phyloP scores from a whole-genome alignment of 2,329 filamentous ascomycete genomes.

The Colletotrichum sp. region DNA sequence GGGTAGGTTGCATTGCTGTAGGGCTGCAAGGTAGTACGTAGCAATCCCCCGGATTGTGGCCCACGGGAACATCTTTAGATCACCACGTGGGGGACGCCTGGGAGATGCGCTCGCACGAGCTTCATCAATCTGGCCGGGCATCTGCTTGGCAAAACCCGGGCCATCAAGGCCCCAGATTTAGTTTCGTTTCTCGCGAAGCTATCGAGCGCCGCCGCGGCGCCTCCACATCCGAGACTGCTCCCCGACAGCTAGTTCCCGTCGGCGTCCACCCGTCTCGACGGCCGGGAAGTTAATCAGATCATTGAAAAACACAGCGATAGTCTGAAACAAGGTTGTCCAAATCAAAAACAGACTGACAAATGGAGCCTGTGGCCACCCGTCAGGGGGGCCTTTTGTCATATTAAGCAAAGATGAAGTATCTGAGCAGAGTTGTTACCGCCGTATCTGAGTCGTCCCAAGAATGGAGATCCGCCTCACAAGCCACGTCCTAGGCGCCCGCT shows the following conservation, averaged over 20 bases:
- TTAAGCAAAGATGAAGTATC: not conserved
- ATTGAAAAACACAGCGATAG: not conserved
- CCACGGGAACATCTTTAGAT: not conserved
- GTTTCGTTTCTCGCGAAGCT: not conserved
- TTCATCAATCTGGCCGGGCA: not conserved
- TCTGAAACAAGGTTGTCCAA: not conserved
- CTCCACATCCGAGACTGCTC: not conserved
- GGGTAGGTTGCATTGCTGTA: not conserved
- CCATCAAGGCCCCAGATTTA: not conserved
- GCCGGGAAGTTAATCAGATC: not conserved
- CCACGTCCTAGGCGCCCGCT: not conserved
- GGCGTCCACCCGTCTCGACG: not conserved
- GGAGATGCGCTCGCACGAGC: not conserved
- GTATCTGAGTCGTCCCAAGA: not conserved
- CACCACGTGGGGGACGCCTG: not conserved
- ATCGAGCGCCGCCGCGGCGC: not conserved
- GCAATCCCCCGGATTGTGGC: not conserved
- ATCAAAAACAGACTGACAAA: not conserved
- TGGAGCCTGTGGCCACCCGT: not conserved
- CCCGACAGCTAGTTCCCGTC: not conserved
- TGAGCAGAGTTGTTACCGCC: not conserved
- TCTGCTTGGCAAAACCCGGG: not conserved
- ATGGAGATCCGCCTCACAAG: not conserved
- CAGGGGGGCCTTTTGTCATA: not conserved
- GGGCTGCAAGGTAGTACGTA: not conserved